Evolutionary conservation across 176 grass and related monocot genomes (phyloP).

Genomic region (Oryza glaberrima): DNA sequence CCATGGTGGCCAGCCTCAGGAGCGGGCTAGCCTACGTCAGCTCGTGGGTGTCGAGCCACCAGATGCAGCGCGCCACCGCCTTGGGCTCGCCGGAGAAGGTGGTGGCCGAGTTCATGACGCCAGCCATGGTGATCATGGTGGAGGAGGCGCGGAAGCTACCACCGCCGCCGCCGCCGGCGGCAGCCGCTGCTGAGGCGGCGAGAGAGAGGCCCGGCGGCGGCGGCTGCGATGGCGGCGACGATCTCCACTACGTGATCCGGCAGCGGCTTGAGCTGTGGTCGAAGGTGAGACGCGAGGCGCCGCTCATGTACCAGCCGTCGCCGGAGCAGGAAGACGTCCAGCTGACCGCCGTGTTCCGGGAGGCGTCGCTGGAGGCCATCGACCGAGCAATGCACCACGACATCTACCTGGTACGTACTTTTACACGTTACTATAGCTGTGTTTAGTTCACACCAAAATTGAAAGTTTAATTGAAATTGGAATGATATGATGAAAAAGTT

Average conservation of each 20-base stretch:
- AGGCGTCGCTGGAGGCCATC: slow-evolving; percentile 33
- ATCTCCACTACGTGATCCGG: neutral
- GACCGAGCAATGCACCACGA: slow-evolving; percentile 7
- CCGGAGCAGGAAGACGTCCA: neutral
- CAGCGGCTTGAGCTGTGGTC: neutral
- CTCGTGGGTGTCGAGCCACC: slow-evolving; percentile 7
- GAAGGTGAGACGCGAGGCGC: neutral
- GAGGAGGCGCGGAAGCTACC: neutral
- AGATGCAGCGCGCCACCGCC: slow-evolving; percentile 3
- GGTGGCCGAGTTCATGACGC: neutral
- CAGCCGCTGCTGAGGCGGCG: too few species aligned
- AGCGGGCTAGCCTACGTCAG: neutral
- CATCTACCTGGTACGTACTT: slow-evolving; percentile 2
- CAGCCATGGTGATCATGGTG: neutral
- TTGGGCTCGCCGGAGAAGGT: neutral
- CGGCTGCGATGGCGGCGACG: neutral
- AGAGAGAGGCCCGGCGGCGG: too few species aligned
- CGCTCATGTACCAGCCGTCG: neutral
- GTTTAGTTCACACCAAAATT: too few species aligned
- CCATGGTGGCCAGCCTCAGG: neutral
- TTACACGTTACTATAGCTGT: too few species aligned
- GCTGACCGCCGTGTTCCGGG: neutral
- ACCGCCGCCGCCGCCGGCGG: too few species aligned
- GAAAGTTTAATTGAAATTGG: too few species aligned
- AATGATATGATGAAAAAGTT: too few species aligned